A percentile compares a stretch with the other conserved stretches of the same genome.
Conservation (phyloP, 2,329 filamentous ascomycete genomes). For the Celoporthe dispersa region DNA sequence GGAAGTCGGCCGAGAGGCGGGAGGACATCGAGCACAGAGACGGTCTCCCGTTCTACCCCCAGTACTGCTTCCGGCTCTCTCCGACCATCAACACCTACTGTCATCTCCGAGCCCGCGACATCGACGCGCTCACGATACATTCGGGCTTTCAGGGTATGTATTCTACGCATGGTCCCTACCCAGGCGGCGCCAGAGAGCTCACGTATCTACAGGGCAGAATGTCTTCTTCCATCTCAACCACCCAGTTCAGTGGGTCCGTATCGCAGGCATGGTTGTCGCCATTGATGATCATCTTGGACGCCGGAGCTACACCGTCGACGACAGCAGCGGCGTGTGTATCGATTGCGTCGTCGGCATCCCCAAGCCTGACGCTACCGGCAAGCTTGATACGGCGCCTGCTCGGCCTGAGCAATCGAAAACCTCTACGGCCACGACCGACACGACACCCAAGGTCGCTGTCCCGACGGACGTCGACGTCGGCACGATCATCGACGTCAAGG, state of each 20-base stretch:
- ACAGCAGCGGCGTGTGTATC: slow-evolving; percentile 65
- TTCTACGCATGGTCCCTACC: neutral
- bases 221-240: slow-evolving; percentile 74
- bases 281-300: slow-evolving; percentile 54
- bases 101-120: slow-evolving; percentile 55
- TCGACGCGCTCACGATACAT: slow-evolving; percentile 52
- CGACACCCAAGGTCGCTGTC: slow-evolving; percentile 9
- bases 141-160: slow-evolving; percentile 42
- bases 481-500: slow-evolving; percentile 61
- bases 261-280: slow-evolving; percentile 72
- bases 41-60: slow-evolving; percentile 54
- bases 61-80: slow-evolving; percentile 67
- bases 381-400: neutral
- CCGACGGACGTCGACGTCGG: slow-evolving; percentile 53
- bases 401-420: neutral
- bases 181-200: slow-evolving; percentile 33
- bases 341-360: slow-evolving; percentile 46
- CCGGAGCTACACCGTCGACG: slow-evolving; percentile 64
- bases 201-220: slow-evolving; percentile 51
- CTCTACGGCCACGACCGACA: neutral
- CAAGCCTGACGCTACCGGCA: slow-evolving; percentile 28
- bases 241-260: slow-evolving; percentile 74
- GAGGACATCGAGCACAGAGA: slow-evolving; percentile 6
- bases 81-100: slow-evolving; percentile 66
- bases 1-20: neutral